A percentile compares a stretch with the other conserved stretches of the same genome.
phyloP scores from a whole-genome alignment of 2,329 filamentous ascomycete species.

The Nemania abortiva region DNA sequence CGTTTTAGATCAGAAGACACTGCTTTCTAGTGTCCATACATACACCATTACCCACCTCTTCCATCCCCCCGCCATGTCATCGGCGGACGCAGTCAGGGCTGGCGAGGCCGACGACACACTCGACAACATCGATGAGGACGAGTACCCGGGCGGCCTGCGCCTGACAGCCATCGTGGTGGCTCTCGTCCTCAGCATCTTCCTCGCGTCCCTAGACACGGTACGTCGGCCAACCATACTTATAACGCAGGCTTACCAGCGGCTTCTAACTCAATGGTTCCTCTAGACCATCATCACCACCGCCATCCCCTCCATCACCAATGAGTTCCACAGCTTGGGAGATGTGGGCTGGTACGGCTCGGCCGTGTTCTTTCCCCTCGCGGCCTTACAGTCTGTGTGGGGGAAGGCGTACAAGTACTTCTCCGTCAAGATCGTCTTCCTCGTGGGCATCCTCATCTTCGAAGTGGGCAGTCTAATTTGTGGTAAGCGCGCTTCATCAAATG shows the following conservation, averaged over 20 bases:
- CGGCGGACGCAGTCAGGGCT: neutral
- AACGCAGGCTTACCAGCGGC: neutral
- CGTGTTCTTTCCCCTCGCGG: conserved; percentile 50
- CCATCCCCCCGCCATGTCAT: neutral
- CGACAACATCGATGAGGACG: conserved; percentile 3
- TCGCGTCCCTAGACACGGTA: conserved; percentile 5
- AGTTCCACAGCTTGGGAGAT: conserved; percentile 54
- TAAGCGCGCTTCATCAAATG: neutral
- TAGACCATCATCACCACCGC: conserved; percentile 51
- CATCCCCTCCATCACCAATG: conserved; percentile 51
- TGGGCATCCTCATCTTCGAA: conserved; percentile 52
- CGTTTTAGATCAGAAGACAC: neutral
- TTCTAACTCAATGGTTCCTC: neutral
- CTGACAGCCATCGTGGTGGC: conserved; percentile 1
- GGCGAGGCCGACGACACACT: neutral
- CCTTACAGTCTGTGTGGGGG: conserved; percentile 49
- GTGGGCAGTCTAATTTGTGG: conserved; percentile 53
- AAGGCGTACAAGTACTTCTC: conserved; percentile 54
- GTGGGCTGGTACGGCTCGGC: conserved; percentile 58
- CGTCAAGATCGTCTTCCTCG: conserved; percentile 51
- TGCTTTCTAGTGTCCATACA: neutral
- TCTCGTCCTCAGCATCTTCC: conserved; percentile 6
- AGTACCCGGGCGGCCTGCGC: conserved; percentile 2
- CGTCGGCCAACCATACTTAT: neutral
- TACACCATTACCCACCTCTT: neutral